Evolutionary conservation across 2,329 filamentous ascomycete genomes (phyloP), one percentile per base, ranked within the genome.

Genomic region (Plectosphaerella cucumerina): DNA sequence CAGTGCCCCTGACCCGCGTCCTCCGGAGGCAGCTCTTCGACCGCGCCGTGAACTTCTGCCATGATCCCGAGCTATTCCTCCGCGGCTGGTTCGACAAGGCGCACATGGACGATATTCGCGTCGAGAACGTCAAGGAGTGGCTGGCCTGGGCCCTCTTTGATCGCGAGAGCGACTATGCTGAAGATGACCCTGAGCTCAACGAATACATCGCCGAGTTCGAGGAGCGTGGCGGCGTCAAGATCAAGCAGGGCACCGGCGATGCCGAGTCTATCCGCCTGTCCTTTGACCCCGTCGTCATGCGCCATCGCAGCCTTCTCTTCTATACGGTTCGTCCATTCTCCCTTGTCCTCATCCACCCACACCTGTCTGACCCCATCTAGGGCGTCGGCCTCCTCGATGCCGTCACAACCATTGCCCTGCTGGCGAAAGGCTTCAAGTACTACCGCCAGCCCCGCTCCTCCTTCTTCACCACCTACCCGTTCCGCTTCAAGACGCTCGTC

Each of bases 111-210:
- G 81, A 85, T 21, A 81, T 90, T 51, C 73, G 77, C 44, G 70
- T 78, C 18, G 84, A 88, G n/a, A 87, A 89, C 58, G 66, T 89
- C 47, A 77, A 75, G 58, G 82, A 87, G 56, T 89, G 87, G 60
- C 64, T 87, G 23, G 70, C 79, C n/a, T 90, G 86, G 87, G 84
- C 81, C 1, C 83, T 89, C 59, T 80, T 86, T 53, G 82, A 85
- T 45, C 60, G 53, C 6, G 68, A 10, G 67, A 74, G 4, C 62
- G 66, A 69, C 22, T 62, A 68, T 6, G 69, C 72, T 17, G 65
- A 64, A 0, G 66, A 66, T 3, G 64, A 70, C 4, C 59, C 62
- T 0, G 75, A 80, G 50, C 53, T 78, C n/a, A 68, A 76, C 12
- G 64, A 65, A 23, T 77, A 74, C 51, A 59, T 86, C 21, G 69